A percentile compares a stretch with the other conserved stretches of the same genome.
Conservation (phyloP, 371 early-diverging fungal species). For the Syncephalastrum sp. region DNA sequence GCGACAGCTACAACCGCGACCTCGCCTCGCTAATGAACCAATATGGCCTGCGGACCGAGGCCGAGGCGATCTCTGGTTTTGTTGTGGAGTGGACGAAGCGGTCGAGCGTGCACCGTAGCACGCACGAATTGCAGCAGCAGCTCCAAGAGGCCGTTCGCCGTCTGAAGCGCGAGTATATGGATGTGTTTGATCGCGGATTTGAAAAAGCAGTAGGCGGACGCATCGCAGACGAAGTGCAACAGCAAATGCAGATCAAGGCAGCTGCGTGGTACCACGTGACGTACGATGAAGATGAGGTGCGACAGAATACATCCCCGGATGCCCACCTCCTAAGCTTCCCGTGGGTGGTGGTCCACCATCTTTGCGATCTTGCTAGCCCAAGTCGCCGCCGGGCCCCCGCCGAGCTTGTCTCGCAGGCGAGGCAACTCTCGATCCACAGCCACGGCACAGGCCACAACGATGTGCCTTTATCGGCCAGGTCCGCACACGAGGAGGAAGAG, state of each 20-base stretch:
- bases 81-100: slow-evolving; percentile 41
- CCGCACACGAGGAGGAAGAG: not conserved
- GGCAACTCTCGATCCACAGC: slow-evolving; percentile 13
- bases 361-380: slow-evolving; percentile 53
- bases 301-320: slow-evolving; percentile 17
- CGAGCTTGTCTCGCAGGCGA: not conserved
- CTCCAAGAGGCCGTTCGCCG: slow-evolving; percentile 39
- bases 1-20: slow-evolving; percentile 52
- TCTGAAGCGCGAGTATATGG: slow-evolving; percentile 38
- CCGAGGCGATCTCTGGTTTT: slow-evolving; percentile 47
- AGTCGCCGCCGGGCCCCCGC: slow-evolving; percentile 8
- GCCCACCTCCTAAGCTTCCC: slow-evolving; percentile 56
- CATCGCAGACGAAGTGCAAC: slow-evolving; percentile 15
- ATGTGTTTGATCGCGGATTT: slow-evolving; percentile 17
- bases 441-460: slow-evolving; percentile 3
- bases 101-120: slow-evolving; percentile 31
- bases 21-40: slow-evolving; percentile 64
- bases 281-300: slow-evolving; percentile 44
- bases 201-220: slow-evolving; percentile 16
- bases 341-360: slow-evolving; percentile 58
- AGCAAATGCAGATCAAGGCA: slow-evolving; percentile 50
- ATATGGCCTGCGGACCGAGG: slow-evolving; percentile 58
- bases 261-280: slow-evolving; percentile 73
- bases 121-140: slow-evolving; percentile 45
- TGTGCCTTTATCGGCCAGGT: not conserved